Evolutionary conservation across 768 basidiomycete species (phyloP).

Genomic region (Amanita thiersii): DNA sequence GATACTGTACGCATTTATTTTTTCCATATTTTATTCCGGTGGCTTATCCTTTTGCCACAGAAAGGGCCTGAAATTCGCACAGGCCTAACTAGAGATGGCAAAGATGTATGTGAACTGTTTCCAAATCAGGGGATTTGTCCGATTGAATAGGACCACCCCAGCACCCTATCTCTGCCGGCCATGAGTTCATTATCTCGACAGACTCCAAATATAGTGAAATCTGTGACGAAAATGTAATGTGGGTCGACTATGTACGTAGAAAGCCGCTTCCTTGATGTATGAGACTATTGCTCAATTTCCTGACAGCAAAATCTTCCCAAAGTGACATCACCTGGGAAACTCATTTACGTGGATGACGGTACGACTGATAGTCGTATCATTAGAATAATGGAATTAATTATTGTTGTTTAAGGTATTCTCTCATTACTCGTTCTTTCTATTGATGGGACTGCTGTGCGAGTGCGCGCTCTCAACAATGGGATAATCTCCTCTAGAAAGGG

Average conservation of each 20-base stretch:
- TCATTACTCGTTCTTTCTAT: constrained; percentile 89
- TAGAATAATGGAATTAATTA: neutral
- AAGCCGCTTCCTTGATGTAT: no score
- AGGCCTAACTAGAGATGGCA: constrained; percentile 79
- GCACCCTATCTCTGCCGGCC: constrained; percentile 82
- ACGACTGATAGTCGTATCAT: neutral
- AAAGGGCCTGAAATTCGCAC: constrained; percentile 99
- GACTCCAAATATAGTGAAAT: constrained; percentile 72
- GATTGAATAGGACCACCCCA: constrained; percentile 20
- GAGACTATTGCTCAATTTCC: constrained; percentile 6
- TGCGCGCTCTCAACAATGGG: constrained; percentile 87
- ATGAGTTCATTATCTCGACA: constrained; percentile 87
- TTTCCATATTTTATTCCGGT: neutral
- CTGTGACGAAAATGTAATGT: constrained; percentile 81
- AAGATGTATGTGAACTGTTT: constrained; percentile 56
- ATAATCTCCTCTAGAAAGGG: constrained; percentile 94
- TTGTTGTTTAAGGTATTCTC: constrained; percentile 53
- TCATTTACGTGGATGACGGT: constrained; percentile 98
- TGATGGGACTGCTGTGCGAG: constrained; percentile 73
- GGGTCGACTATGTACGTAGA: constrained; percentile 91
- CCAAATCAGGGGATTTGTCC: constrained; percentile 5
- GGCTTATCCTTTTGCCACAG: constrained; percentile 27
- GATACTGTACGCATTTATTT: constrained; percentile 67
- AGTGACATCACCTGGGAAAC: constrained; percentile 94
- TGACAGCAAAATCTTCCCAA: constrained; percentile 81